Percentiles rank a stretch among this genome's conserved stretches.
These are phyloP conservation scores for Hymenoscyphus fructigenus DNA, from an alignment of 2,329 filamentous ascomycete species.

Conservation along the genomic window DNA sequence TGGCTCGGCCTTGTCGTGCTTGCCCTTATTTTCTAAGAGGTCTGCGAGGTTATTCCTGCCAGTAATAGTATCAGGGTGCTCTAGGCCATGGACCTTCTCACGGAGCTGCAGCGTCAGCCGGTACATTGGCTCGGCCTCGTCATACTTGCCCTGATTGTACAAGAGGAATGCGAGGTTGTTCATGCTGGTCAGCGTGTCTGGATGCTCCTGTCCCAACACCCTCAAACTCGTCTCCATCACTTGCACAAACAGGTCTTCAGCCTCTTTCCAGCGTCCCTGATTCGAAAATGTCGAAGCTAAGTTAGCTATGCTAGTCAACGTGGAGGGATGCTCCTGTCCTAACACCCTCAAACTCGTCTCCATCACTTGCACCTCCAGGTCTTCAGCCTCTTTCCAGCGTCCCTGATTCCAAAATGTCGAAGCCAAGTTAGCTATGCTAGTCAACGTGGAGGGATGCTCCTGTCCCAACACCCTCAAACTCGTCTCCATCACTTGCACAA, in stretches of 20 bases:
- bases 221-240: too few relatives aligned
- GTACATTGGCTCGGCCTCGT: slow-evolving; percentile 8
- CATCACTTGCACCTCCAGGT: too few relatives aligned
- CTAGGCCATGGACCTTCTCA: background rate
- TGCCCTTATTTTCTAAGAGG: background rate
- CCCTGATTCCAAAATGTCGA: too few relatives aligned
- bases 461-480: background rate
- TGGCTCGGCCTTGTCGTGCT: background rate
- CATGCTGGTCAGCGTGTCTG: too few relatives aligned
- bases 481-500: background rate
- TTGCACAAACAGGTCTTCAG: too few relatives aligned
- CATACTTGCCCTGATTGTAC: slow-evolving; percentile 4
- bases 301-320: too few relatives aligned
- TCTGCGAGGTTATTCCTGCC: slow-evolving; percentile 7
- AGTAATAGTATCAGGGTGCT: slow-evolving; percentile 8
- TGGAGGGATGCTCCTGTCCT: too few relatives aligned
- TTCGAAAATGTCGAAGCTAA: too few relatives aligned
- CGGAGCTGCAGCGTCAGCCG: slow-evolving; percentile 6
- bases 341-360: too few relatives aligned
- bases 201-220: too few relatives aligned
- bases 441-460: background rate
- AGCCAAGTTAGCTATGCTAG: too few relatives aligned
- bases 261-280: too few relatives aligned
- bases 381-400: background rate
- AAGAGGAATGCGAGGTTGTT: background rate